Conservation (phyloP, 306 rosid genomes). For the Sphenostylis stenocarpa region DNA sequence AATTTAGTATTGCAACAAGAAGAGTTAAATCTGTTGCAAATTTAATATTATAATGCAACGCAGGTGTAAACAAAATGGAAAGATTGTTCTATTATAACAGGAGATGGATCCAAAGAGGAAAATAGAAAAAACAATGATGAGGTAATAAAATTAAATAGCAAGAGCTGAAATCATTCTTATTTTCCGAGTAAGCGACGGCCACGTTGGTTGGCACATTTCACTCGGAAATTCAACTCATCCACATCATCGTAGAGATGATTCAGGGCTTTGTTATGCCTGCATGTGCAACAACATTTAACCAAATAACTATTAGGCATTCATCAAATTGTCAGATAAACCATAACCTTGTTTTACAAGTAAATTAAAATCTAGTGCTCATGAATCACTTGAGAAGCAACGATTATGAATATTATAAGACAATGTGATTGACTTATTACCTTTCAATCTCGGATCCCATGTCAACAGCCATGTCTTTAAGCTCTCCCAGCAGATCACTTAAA, state of each 20-base stretch:
- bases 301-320: not conserved
- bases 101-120: conserved; percentile 14
- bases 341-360: not conserved
- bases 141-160: not conserved
- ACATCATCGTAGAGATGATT: conserved; percentile 56
- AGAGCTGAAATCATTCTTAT: conserved; percentile 41
- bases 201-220: conserved; percentile 69
- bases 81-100: not conserved
- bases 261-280: conserved; percentile 74
- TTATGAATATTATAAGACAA: not conserved
- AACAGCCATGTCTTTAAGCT: conserved; percentile 90
- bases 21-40: not conserved
- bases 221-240: conserved; percentile 63
- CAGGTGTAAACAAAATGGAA: not conserved
- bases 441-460: conserved; percentile 96
- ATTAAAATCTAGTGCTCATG: not conserved
- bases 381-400: not conserved
- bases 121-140: not conserved
- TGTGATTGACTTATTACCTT: conserved; percentile 55
- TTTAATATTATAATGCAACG: not conserved
- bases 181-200: conserved; percentile 80
- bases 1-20: not conserved
- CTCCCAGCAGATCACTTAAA: conserved; percentile 78
- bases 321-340: not conserved
- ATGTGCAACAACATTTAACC: conserved; percentile 19